Conservation (phyloP, 2,329 filamentous ascomycete species). For the Harringtonia aguacate region DNA sequence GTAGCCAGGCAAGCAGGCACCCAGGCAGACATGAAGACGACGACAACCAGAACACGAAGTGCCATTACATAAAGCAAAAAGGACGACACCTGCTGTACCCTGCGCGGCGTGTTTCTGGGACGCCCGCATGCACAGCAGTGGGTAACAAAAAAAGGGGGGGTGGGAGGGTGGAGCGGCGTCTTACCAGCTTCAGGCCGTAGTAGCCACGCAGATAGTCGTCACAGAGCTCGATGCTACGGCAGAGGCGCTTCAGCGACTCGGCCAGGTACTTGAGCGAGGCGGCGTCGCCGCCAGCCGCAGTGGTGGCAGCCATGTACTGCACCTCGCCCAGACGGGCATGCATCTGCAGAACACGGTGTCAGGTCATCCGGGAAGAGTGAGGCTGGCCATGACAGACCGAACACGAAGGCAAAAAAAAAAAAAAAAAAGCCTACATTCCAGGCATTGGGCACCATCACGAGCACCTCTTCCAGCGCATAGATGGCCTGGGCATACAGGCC, state of each 20-base stretch:
- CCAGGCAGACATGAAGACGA: background rate
- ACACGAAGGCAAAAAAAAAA: background rate
- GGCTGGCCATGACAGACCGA: no score
- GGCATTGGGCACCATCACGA: conserved; percentile 78
- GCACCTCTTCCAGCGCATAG: conserved; percentile 80
- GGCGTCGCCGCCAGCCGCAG: conserved; percentile 22
- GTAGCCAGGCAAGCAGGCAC: background rate
- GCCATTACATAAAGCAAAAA: no score
- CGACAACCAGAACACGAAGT: background rate
- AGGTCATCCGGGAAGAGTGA: background rate
- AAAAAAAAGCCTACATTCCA: conserved; percentile 65
- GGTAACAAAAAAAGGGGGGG: background rate
- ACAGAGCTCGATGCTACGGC: conserved; percentile 84
- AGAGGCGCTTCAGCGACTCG: conserved; percentile 75
- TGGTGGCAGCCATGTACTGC: conserved; percentile 54
- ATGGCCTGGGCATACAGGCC: conserved; percentile 74
- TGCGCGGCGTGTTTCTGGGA: no score
- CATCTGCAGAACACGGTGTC: conserved; percentile 40
- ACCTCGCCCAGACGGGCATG: conserved; percentile 82
- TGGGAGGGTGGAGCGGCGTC: no score
- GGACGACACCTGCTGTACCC: no score
- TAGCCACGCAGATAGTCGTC: conserved; percentile 87
- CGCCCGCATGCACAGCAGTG: background rate
- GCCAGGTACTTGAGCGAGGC: conserved; percentile 44
- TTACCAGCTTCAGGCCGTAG: conserved; percentile 77